Evolutionary conservation across 1,139 yeast genomes (phyloP), one percentile per base, ranked within the genome.

Genomic region (Zygoascus meyerae): DNA sequence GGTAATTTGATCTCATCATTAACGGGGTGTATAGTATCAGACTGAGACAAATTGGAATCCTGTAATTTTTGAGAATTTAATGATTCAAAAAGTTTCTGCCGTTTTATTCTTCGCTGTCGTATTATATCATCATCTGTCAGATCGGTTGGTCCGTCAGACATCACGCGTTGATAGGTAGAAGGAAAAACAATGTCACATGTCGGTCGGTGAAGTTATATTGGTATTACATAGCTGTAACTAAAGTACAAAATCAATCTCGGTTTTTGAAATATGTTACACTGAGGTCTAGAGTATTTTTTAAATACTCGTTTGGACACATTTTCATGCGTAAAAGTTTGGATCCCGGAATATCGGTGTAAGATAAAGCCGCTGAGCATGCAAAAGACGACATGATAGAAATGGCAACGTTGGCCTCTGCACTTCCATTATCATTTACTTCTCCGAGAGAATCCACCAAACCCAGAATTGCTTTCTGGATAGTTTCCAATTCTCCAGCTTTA

Each of bases 331-430:
- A 52, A 5, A 62, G 45, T 40, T 50, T 49, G 5, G 54, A 40
- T 3, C 57, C 58, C 16, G 31, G 52, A 45, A 36, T 53, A 42
- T 28, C 51, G 21, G 52, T 47, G 16, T 26, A 30, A 10, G 32
- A 18, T 11, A 50, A 42, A 10, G 50, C 67, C 54, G 51, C 70
- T 70, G 43, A 77, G 9, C 55, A 78, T 45, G 74, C 72, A 47
- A 61, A 68, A 53, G 71, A 74, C 11, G 77, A 63, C 65, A 82
- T 78, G n/a, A 81, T 53, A 35, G 73, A 71, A 14, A 72, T 59
- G 0, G 85, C 83, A 28, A 74, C 75, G 45, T 64, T 70, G 34
- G 68, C 63, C 33, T 68, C 64, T 10, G 68, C 57, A 15, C 45
- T 42, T 18, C 56, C 59, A 5, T 37, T 32, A 9, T 31, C 18